These are phyloP conservation scores for Fusarium sp. DNA, from an alignment of 2,329 filamentous ascomycete genomes.

Conservation along the genomic window DNA sequence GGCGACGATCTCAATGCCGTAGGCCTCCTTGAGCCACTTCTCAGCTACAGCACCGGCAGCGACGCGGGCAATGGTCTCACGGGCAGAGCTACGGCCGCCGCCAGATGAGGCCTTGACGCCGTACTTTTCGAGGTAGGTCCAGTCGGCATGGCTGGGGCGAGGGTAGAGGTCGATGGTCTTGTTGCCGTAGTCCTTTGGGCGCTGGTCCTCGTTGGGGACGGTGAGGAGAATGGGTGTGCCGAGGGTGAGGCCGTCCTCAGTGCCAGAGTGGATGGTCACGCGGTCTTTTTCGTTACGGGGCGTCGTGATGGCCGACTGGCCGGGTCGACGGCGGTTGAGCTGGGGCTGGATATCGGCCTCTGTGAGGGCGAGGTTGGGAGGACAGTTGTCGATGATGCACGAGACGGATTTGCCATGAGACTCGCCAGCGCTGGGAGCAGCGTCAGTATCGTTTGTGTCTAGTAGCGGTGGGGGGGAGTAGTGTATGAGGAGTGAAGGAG, in stretches of 20 bases:
- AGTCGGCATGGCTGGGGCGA: conserved; percentile 92
- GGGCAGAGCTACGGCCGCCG: conserved; percentile 89
- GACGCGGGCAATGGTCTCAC: conserved; percentile 93
- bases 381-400: conserved; percentile 93
- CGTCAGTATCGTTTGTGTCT: conserved; percentile 4
- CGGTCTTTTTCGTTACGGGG: conserved; percentile 92
- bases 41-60: conserved; percentile 93
- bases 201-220: conserved; percentile 91
- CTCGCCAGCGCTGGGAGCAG: conserved; percentile 56
- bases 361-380: conserved; percentile 85
- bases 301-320: conserved; percentile 89
- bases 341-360: conserved; percentile 94
- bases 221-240: conserved; percentile 90
- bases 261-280: conserved; percentile 92
- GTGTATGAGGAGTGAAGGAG: conserved; percentile 8
- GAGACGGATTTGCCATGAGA: conserved; percentile 94
- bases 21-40: conserved; percentile 84
- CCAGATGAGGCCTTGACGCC: conserved; percentile 91
- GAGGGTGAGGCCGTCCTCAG: conserved; percentile 87
- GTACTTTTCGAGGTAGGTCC: conserved; percentile 97
- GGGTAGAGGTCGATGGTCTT: conserved; percentile 93
- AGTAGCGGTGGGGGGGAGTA: background rate
- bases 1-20: conserved; percentile 90
- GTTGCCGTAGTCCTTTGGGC: conserved; percentile 90
- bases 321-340: conserved; percentile 89